These are phyloP conservation scores for Saccharomycopsis fodiens DNA, from an alignment of 805 yeast species.

Conservation along the genomic window DNA sequence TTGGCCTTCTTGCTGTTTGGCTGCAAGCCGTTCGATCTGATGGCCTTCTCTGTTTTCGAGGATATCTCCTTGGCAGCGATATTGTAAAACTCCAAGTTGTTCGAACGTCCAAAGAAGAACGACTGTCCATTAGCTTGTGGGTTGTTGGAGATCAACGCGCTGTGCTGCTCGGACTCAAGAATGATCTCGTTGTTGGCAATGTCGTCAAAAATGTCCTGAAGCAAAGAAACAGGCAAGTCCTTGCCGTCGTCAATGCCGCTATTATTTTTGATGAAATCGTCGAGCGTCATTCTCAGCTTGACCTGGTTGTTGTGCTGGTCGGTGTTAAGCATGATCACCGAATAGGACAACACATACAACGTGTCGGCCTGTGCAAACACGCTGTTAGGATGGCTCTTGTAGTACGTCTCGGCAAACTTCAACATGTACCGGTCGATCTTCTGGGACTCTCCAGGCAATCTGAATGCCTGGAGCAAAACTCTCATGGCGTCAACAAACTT, in stretches of 20 bases:
- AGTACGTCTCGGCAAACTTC: conserved; percentile 90
- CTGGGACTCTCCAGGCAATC: conserved; percentile 98
- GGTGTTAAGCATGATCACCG: conserved; percentile 88
- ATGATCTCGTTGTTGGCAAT: conserved; percentile 82
- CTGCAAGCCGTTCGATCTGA: conserved; percentile 51
- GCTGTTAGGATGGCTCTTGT: conserved; percentile 73
- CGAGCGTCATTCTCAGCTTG: conserved; percentile 77
- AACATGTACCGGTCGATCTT: conserved; percentile 95
- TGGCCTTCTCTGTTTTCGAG: conserved; percentile 77
- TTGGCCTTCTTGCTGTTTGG: conserved; percentile 10
- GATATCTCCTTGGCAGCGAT: conserved; percentile 92
- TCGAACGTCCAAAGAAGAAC: conserved; percentile 63
- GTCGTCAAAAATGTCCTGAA: conserved; percentile 66
- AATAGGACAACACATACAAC: conserved; percentile 86
- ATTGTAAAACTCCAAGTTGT: conserved; percentile 73
- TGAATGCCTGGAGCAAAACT: conserved; percentile 72
- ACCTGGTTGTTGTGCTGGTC: conserved; percentile 89
- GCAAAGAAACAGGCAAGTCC: conserved; percentile 68
- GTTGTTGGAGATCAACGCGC: conserved; percentile 53
- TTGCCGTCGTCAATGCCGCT: conserved; percentile 88
- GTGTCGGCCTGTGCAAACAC: conserved; percentile 88
- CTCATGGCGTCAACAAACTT: conserved; percentile 84
- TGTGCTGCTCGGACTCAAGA: conserved; percentile 87
- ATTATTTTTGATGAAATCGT: conserved; percentile 81
- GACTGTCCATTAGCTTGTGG: conserved; percentile 37